Evolutionary conservation across 768 basidiomycete genomes (phyloP), one percentile per base, ranked within the genome.

Genomic region (Obba rivulosa): DNA sequence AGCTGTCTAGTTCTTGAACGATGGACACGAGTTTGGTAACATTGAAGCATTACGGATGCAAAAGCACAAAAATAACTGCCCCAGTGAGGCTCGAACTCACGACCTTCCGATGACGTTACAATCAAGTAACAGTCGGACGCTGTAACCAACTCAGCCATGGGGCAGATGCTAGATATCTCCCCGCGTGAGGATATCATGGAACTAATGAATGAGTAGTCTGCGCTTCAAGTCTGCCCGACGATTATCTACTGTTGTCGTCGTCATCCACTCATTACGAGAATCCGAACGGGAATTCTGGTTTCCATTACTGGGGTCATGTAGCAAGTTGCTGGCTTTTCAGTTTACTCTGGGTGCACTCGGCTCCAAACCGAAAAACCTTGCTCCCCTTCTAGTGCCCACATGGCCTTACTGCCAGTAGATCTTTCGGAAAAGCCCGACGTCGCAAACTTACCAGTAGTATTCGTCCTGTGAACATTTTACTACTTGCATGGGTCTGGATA

Each of bases 121-220:
- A n/a, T n/a, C 13, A 39, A 21, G n/a, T 81, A 81, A 82, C 80
- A 81, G 80, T 82, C 80, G 79, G 80, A 81, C 80, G 79, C 80
- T 80, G 77, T 81, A 70, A 81, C 80, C 80, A 81, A 81, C 80
- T 81, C 75, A 81, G 79, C 80, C 80, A 81, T 77, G 79, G 79
- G 79, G 80, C 80, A 81, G n/a, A n/a, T n/a, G n/a, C n/a, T n/a
- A n/a, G n/a, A n/a, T n/a, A n/a, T n/a, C n/a, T n/a, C n/a, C n/a
- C n/a, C n/a, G n/a, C n/a, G n/a, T n/a, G n/a, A n/a, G n/a, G n/a
- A n/a, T n/a, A n/a, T n/a, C n/a, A n/a, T n/a, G n/a, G n/a, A n/a
- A n/a, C n/a, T n/a, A n/a, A n/a, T n/a, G n/a, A n/a, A n/a, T n/a
- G n/a, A n/a, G n/a, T n/a, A n/a, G n/a, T n/a, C n/a, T n/a, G n/a